phyloP scores from a whole-genome alignment of 106 monocot genomes.

The Vanilla planifolia region DNA sequence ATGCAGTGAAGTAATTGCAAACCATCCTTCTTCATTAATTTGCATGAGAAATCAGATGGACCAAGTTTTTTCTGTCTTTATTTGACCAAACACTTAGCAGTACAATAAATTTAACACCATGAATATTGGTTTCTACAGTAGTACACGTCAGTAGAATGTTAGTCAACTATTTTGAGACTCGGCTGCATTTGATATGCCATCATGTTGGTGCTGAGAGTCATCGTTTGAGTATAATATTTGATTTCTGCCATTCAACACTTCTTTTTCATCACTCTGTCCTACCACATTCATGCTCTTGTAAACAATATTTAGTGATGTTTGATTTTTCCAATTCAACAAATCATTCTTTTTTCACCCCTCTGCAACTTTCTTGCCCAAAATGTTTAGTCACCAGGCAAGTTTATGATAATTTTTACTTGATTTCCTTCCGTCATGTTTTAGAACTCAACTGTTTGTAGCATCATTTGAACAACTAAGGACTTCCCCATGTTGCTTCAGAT shows the following conservation, averaged over 20 bases:
- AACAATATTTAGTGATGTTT: no score
- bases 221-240: no score
- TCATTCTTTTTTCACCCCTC: neutral
- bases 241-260: no score
- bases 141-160: no score
- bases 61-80: neutral
- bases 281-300: no score
- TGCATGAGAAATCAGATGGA: neutral
- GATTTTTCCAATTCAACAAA: no score
- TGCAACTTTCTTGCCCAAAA: neutral
- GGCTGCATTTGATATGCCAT: neutral
- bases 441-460: neutral
- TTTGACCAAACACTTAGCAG: neutral
- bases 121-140: neutral
- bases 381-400: neutral
- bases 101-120: neutral
- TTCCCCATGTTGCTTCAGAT: conserved; percentile 32
- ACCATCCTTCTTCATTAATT: neutral
- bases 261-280: no score
- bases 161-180: neutral
- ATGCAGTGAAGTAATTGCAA: neutral
- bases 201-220: no score
- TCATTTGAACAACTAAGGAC: no score
- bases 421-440: neutral
- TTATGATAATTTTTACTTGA: neutral